Conservation (phyloP, 2,329 filamentous ascomycete genomes). For the Moelleriella libera region DNA sequence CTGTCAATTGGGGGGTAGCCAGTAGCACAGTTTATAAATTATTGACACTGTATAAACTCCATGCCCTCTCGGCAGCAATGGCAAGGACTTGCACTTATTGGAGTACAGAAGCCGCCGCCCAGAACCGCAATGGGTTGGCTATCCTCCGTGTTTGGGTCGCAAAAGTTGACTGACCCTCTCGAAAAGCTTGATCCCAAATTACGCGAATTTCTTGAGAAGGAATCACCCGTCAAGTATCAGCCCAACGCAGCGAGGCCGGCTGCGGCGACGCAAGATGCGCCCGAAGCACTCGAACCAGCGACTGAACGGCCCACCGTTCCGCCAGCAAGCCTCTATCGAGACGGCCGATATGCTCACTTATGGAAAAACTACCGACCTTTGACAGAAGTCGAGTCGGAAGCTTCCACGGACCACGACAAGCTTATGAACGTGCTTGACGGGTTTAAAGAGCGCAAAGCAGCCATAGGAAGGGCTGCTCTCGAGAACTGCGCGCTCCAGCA, state of each 20-base stretch:
- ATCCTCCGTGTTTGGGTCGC: conserved; percentile 35
- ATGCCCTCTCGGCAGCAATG: not conserved
- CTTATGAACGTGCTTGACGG: conserved; percentile 66
- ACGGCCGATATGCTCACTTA: conserved; percentile 62
- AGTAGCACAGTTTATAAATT: not conserved
- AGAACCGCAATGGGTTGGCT: conserved; percentile 39
- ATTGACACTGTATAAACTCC: not conserved
- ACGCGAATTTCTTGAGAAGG: conserved; percentile 70
- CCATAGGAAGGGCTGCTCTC: conserved; percentile 67
- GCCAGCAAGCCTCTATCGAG: conserved; percentile 37
- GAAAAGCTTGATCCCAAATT: conserved; percentile 69
- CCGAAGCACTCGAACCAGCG: conserved; percentile 7
- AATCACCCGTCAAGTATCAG: conserved; percentile 60
- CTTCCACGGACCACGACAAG: conserved; percentile 66
- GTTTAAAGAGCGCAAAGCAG: conserved; percentile 68
- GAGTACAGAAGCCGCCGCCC: not conserved
- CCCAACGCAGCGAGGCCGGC: conserved; percentile 11
- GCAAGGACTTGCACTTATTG: too few relatives aligned
- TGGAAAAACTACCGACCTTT: conserved; percentile 86
- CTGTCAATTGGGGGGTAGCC: too few relatives aligned
- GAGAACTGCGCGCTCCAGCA: conserved; percentile 92
- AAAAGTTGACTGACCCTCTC: conserved; percentile 41
- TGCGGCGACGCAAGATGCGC: conserved; percentile 2
- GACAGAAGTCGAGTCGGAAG: conserved; percentile 50
- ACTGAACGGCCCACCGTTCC: conserved; percentile 22